phyloP scores from a whole-genome alignment of 2,329 filamentous ascomycete genomes.

The Beauveria sp. region DNA sequence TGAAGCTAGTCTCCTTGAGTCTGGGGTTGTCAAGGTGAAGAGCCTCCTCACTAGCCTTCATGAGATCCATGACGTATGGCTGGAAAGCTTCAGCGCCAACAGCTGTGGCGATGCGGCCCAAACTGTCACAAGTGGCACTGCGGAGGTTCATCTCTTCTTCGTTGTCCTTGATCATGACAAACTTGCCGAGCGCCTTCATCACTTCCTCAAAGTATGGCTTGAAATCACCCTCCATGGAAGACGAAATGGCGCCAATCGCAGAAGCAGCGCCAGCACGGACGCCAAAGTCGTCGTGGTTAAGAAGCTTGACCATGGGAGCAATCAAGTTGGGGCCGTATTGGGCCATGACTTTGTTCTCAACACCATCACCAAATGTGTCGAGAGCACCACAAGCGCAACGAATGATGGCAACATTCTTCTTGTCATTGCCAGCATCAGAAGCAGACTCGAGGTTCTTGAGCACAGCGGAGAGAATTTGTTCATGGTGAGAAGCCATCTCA shows the following conservation, averaged over 20 bases:
- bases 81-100: conserved; percentile 83
- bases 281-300: conserved; percentile 77
- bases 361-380: conserved; percentile 84
- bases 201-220: conserved; percentile 85
- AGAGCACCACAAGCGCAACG: conserved; percentile 84
- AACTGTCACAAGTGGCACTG: conserved; percentile 82
- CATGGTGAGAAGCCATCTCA: conserved; percentile 79
- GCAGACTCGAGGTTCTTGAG: conserved; percentile 85
- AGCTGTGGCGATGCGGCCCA: conserved; percentile 85
- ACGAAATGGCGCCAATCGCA: conserved; percentile 84
- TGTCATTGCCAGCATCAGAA: conserved; percentile 57
- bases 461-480: conserved; percentile 72
- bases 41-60: conserved; percentile 88
- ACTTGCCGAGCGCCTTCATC: conserved; percentile 82
- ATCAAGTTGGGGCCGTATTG: conserved; percentile 78
- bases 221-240: conserved; percentile 75
- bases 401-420: conserved; percentile 77
- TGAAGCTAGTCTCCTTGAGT: conserved; percentile 92
- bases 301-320: conserved; percentile 73
- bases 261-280: conserved; percentile 85
- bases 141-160: conserved; percentile 87
- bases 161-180: conserved; percentile 76
- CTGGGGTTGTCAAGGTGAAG: conserved; percentile 81
- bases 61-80: conserved; percentile 82
- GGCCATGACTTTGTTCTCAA: conserved; percentile 67